Percentiles rank a stretch among this genome's conserved stretches.
Evolutionary conservation across 2,329 filamentous ascomycete species (phyloP).

Genomic region (Fusarium brevicatenulatum): DNA sequence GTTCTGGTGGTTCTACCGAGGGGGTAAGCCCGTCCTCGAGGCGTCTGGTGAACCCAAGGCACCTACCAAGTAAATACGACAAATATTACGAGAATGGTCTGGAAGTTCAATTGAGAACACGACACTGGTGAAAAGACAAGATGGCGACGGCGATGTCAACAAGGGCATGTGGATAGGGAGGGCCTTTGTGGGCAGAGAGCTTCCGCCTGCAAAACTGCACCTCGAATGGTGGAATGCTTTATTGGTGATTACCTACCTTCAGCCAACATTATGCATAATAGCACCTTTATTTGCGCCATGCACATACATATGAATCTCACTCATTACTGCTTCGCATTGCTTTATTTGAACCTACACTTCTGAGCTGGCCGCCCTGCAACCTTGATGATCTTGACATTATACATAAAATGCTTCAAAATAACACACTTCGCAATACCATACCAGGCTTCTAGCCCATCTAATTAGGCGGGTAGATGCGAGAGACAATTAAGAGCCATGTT

Average conservation of each 20-base stretch:
- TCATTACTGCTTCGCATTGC: background rate
- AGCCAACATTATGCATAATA: background rate
- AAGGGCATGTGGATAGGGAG: background rate
- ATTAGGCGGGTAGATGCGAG: background rate
- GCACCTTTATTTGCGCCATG: background rate
- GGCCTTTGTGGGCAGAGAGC: background rate
- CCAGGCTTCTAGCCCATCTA: background rate
- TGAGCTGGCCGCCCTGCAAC: background rate
- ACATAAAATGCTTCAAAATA: background rate
- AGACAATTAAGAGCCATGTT: background rate
- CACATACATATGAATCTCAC: background rate
- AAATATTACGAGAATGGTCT: background rate
- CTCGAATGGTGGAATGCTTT: background rate
- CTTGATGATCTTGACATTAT: background rate
- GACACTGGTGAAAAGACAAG: background rate
- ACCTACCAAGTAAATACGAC: constrained; percentile 23
- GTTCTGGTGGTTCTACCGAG: constrained; percentile 34
- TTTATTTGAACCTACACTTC: background rate
- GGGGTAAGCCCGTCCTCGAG: constrained; percentile 27
- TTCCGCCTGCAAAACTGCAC: background rate
- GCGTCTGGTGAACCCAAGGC: constrained; percentile 14
- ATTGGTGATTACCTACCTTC: background rate
- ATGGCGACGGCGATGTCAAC: background rate
- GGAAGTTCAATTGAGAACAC: no score
- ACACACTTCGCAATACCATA: background rate